Percentiles rank a stretch among this genome's conserved stretches.
Conservation (phyloP, 106 monocot species). For the Dendrobium nobile region DNA sequence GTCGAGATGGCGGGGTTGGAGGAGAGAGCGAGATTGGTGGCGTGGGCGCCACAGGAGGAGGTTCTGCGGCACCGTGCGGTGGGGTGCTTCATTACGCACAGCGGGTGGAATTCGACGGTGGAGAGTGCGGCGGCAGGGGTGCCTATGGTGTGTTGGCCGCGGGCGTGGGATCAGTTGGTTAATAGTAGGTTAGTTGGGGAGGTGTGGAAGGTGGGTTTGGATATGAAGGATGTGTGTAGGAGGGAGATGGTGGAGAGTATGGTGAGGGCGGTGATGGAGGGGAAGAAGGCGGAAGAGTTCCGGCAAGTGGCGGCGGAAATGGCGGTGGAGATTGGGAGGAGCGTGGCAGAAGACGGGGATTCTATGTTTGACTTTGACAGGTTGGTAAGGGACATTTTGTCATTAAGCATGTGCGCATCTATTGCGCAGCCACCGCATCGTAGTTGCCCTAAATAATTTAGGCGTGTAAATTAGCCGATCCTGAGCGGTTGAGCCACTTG, state of each 20-base stretch:
- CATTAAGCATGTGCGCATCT: background rate
- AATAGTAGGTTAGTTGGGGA: slow-evolving; percentile 30
- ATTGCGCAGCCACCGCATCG: too few relatives aligned
- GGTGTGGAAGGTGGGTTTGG: slow-evolving; percentile 33
- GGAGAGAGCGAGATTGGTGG: background rate
- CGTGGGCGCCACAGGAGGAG: slow-evolving; percentile 24
- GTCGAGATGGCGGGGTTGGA: background rate
- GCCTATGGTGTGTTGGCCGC: slow-evolving; percentile 6
- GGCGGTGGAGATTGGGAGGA: slow-evolving; percentile 7
- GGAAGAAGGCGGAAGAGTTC: slow-evolving; percentile 14
- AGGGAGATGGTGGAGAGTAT: slow-evolving; percentile 16
- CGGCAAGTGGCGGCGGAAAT: background rate
- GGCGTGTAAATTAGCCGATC: too few relatives aligned
- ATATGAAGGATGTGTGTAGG: slow-evolving; percentile 26
- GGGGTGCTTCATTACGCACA: slow-evolving; percentile 7
- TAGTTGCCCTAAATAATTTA: too few relatives aligned
- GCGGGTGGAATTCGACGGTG: slow-evolving; percentile 11
- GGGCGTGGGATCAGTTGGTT: background rate
- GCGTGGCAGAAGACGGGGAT: slow-evolving; percentile 15
- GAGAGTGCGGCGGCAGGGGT: slow-evolving; percentile 8
- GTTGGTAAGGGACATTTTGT: background rate
- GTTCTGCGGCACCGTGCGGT: slow-evolving; percentile 7
- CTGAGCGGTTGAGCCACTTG: too few relatives aligned
- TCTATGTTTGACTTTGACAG: slow-evolving; percentile 4
- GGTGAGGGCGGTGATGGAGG: slow-evolving; percentile 25